Evolutionary conservation across 2,329 filamentous ascomycete species (phyloP).

Genomic region (Botrytis byssoidea): DNA sequence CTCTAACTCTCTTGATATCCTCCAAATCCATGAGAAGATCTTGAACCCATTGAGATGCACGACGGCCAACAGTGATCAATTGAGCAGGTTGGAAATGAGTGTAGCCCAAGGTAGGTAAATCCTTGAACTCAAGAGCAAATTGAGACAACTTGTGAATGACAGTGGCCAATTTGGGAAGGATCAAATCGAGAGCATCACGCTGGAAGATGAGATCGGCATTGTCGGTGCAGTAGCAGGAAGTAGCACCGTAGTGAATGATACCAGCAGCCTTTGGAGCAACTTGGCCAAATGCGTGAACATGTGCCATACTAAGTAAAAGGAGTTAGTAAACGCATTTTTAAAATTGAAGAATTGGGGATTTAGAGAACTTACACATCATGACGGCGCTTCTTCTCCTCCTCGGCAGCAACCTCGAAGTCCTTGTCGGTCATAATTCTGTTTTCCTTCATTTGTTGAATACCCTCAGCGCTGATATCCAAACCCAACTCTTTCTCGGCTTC

Average conservation of each 20-base stretch:
- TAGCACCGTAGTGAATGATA: constrained; percentile 71
- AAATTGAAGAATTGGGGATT: constrained; percentile 38
- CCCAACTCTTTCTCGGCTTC: constrained; percentile 81
- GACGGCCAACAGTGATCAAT: constrained; percentile 40
- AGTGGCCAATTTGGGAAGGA: constrained; percentile 74
- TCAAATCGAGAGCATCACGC: constrained; percentile 67
- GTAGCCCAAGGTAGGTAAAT: constrained; percentile 70
- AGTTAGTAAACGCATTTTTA: background rate
- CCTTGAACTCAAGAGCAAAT: constrained; percentile 73
- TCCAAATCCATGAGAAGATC: constrained; percentile 74
- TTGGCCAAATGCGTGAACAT: constrained; percentile 72
- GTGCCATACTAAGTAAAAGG: constrained; percentile 17
- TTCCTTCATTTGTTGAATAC: constrained; percentile 73
- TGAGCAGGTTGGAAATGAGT: constrained; percentile 69
- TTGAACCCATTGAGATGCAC: constrained; percentile 68
- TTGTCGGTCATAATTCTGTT: constrained; percentile 73
- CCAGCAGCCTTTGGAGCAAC: constrained; percentile 75
- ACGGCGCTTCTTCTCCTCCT: constrained; percentile 72
- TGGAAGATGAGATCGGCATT: constrained; percentile 75
- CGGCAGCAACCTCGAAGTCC: constrained; percentile 70
- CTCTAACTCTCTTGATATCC: constrained; percentile 66
- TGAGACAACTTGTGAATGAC: constrained; percentile 70
- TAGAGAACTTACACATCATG: constrained; percentile 55
- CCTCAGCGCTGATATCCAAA: constrained; percentile 70
- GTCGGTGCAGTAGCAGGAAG: constrained; percentile 45